Percentiles rank a stretch among this genome's conserved stretches.
Conservation (phyloP, 345 rosid genomes). For the Melaleuca alternifolia region DNA sequence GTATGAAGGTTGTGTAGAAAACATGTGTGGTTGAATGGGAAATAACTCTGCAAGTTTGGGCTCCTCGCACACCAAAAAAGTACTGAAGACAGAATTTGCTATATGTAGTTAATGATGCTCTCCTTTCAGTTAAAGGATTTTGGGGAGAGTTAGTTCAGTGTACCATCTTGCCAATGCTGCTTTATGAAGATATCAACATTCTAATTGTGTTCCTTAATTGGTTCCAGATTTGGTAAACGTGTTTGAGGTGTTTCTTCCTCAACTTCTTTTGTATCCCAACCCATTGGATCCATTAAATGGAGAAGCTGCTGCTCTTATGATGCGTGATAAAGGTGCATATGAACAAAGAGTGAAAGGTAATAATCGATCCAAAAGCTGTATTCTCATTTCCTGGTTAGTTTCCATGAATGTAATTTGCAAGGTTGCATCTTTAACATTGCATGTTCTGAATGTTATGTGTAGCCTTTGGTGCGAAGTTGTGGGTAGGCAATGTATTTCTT, state of each 20-base stretch:
- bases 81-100: not conserved
- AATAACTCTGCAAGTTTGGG: not conserved
- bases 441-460: not conserved
- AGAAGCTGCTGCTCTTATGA: constrained; percentile 94
- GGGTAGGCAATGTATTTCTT: not conserved
- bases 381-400: not conserved
- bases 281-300: constrained; percentile 95
- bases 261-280: constrained; percentile 94
- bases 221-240: constrained; percentile 88
- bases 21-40: not conserved
- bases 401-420: not conserved
- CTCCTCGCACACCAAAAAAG: not conserved
- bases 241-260: constrained; percentile 96
- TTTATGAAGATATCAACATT: not conserved
- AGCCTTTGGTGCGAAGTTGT: not conserved
- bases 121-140: not conserved
- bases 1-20: not conserved
- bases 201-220: not conserved
- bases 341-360: constrained; percentile 87
- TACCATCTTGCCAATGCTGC: not conserved
- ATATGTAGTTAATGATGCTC: not conserved
- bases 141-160: not conserved
- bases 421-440: not conserved
- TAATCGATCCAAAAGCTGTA: not conserved
- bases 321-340: constrained; percentile 79